Base-by-base conservation (phyloP, 306 rosid genomes). In the Luffa aegyptiaca region DNA sequence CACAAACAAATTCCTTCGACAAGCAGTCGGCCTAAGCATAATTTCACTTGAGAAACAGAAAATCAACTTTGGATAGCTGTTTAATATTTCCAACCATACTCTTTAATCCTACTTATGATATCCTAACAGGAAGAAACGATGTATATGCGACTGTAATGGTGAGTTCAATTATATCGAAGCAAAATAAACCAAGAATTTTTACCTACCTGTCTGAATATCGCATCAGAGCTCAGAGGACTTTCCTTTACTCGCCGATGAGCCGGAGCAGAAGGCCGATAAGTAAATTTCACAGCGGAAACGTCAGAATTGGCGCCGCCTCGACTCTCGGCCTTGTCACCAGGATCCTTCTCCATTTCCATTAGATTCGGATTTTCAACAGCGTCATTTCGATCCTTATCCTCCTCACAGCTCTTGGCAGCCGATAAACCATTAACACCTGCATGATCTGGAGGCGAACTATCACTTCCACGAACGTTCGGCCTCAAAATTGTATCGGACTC, bases 161-260 rank as follows among this genome's bases (percentile, higher is more conserved):
- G 46, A 77, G 20, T 58, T 41, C 36, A 58, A 77, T 41, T 18
- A 13, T 59, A 18, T 31, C 21, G 17, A 56, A 58, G 26, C 53
- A 63, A 69, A 69, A 80, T 57, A 42, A 55, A 76, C 45, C 41
- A 83, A 75, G 1, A 33, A 45, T 76, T 59, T 35, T 44, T 55
- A 36, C 49, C 14, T 77, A 96, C 99, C 95, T 96, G 98, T 62
- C 79, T 84, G 88, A 96, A 93, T 75, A 96, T 96, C 52, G 87
- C 87, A 66, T 87, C 94, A 53, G 99, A 96, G 85, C 96, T 96
- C 3, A 96, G 93, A n/a, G 97, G 97, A 63, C 99, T 95, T 84
- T 95, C 99, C 80, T 80, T 95, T 20, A 86, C 84, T 82, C 71
- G 81, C 21, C 92, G 89, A 81, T 95, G 99, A 83, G 97, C 97